A percentile compares a stretch with the other conserved stretches of the same genome.
These are phyloP conservation scores for Priceomyces fermenticarens DNA, from an alignment of 805 yeast genomes.

Conservation along the genomic window DNA sequence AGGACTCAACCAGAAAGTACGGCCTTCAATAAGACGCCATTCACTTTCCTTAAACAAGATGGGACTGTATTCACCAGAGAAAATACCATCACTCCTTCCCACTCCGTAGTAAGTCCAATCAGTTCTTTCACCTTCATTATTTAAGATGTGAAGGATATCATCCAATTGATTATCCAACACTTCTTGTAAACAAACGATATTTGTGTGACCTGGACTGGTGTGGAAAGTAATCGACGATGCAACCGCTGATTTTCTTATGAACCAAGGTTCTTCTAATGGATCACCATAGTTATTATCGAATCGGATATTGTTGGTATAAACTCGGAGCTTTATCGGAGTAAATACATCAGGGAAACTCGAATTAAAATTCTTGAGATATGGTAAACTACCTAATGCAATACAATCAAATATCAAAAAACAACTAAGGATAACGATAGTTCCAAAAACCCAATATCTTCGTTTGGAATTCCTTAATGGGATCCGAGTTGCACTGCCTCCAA, in stretches of 20 bases:
- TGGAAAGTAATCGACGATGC: slow-evolving; percentile 38
- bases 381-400: slow-evolving; percentile 1
- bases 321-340: slow-evolving; percentile 14
- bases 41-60: slow-evolving; percentile 19
- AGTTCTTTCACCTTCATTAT: slow-evolving; percentile 11
- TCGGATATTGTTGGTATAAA: slow-evolving; percentile 46
- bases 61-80: slow-evolving; percentile 28
- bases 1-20: slow-evolving; percentile 25
- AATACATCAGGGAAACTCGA: slow-evolving; percentile 1
- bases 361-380: not conserved
- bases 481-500: not conserved
- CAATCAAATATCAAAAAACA: not conserved
- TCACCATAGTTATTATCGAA: slow-evolving; percentile 35
- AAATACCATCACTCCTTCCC: slow-evolving; percentile 28
- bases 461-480: too few relatives aligned
- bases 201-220: slow-evolving; percentile 21
- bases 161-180: slow-evolving; percentile 27
- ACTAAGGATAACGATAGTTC: not conserved
- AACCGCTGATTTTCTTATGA: slow-evolving; percentile 28
- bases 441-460: not conserved
- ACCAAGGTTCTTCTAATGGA: slow-evolving; percentile 41
- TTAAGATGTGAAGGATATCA: slow-evolving; percentile 25
- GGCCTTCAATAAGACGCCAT: slow-evolving; percentile 20
- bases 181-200: slow-evolving; percentile 39
- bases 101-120: slow-evolving; percentile 28